Evolutionary conservation across 208 protist species (phyloP).

Genomic region (Balamuthia mandrillaris): DNA sequence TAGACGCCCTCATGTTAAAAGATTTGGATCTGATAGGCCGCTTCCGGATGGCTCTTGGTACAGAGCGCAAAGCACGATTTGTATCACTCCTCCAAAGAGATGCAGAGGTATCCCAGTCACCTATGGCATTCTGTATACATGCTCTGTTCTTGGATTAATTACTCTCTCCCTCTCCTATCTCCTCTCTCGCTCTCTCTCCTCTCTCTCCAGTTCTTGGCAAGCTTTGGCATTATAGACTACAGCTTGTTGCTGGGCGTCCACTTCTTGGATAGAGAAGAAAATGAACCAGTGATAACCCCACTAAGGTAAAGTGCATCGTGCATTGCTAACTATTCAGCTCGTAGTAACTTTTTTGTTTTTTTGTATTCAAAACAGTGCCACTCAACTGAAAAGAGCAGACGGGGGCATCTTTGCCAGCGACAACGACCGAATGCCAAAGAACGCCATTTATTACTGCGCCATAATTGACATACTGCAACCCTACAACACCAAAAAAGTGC

Average conservation of each 20-base stretch:
- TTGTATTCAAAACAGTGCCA: no score
- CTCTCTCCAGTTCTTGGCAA: constrained; percentile 25
- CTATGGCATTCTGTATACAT: not conserved
- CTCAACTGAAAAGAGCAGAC: not conserved
- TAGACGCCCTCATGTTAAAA: not conserved
- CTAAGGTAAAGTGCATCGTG: no score
- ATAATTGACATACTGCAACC: constrained; percentile 31
- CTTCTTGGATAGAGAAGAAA: not conserved
- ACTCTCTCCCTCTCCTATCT: no score
- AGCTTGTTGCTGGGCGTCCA: constrained; percentile 13
- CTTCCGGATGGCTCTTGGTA: not conserved
- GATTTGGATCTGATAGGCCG: not conserved
- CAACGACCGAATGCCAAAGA: not conserved
- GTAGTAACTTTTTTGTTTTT: no score
- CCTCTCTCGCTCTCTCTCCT: no score
- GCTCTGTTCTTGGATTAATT: no score
- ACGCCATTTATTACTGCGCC: constrained; percentile 4
- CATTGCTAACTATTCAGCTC: no score
- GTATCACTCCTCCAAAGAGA: not conserved
- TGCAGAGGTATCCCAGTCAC: not conserved
- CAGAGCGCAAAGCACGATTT: not conserved
- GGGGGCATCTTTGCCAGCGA: not conserved
- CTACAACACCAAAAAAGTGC: not conserved
- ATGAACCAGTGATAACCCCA: no score
- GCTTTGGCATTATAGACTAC: constrained; percentile 2